A percentile compares a stretch with the other conserved stretches of the same genome.
Evolutionary conservation across 805 yeast species (phyloP).

Genomic region (Torulaspora franciscae): DNA sequence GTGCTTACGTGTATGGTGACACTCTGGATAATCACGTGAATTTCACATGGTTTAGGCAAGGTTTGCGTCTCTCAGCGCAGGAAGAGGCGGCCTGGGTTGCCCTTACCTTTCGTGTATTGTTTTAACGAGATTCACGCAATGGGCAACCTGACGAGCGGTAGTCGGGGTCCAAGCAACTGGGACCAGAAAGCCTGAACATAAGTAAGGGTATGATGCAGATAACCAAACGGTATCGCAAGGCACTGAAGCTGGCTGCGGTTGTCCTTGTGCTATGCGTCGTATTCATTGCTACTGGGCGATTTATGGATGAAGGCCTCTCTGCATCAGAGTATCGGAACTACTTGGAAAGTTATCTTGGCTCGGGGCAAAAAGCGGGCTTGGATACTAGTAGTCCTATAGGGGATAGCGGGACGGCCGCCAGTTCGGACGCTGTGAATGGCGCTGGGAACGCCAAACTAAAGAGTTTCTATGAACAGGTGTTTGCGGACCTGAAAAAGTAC

Average conservation of each 20-base stretch:
- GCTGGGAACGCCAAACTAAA: slow-evolving; percentile 13
- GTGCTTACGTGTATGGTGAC: not conserved
- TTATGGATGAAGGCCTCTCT: slow-evolving; percentile 16
- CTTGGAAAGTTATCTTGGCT: slow-evolving; percentile 11
- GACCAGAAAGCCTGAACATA: not conserved
- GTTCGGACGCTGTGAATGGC: not conserved
- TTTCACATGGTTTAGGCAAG: not conserved
- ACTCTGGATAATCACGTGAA: not conserved
- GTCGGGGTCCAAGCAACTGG: not conserved
- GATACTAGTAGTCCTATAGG: not conserved
- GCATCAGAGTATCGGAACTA: slow-evolving; percentile 19
- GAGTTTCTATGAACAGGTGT: slow-evolving; percentile 26
- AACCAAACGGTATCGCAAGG: slow-evolving; percentile 20
- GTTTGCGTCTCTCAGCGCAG: not conserved
- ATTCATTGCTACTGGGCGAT: slow-evolving; percentile 14
- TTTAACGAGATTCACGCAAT: not conserved
- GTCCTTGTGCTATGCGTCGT: slow-evolving; percentile 10
- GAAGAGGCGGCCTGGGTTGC: not conserved
- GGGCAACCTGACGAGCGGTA: not conserved
- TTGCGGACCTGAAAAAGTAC: slow-evolving; percentile 20
- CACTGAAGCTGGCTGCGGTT: slow-evolving; percentile 16
- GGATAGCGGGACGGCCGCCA: not conserved
- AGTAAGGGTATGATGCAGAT: slow-evolving; percentile 11
- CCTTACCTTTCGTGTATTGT: not conserved
- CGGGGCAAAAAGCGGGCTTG: not conserved